Base-by-base conservation (phyloP, 768 basidiomycete genomes). In the Boletus pseudopeckii region DNA sequence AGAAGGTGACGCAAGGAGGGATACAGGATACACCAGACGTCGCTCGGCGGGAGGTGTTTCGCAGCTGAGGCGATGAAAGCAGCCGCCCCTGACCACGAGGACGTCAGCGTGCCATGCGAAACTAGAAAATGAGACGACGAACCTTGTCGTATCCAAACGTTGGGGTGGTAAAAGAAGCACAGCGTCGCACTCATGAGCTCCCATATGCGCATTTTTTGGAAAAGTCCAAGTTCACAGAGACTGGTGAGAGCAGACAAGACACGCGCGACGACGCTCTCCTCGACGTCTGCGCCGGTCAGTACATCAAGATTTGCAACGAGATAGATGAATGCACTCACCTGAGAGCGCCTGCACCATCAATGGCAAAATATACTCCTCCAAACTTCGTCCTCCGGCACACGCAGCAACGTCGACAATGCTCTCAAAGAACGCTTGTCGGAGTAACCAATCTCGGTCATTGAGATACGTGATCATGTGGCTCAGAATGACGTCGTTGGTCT, bases 281-380 rank as follows among this genome's bases (percentile, higher is more conserved):
- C 97, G 7, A 92, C 88, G 66, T 99, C 97, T 96, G 65, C 10
- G 38, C 10, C 8, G 7, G n/a, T 69, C 20, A 63, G 44, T 10
- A 54, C 20, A 26, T 17, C 30, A 38, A 18, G 14, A 46, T 43
- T 24, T 24, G 9, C 13, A 48, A 26, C 14, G 33, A 38, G 11
- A 32, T 11, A 6, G 8, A 26, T 17, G 41, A 30, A 7, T 14
- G 28, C 9, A 62, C 81, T 36, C 53, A 94, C 96, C 96, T 48
- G 92, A 93, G 26, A 99, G 72, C 0, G 95, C 93, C 62, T 98
- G 95, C 5, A 93, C 83, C 92, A 98, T 94, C 54, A 99, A 70
- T 0, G 97, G 97, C n/a, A 97, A 67, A 48, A 98, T 96, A 62
- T 98, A 98, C 62, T 98, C 94, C 65, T 98, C 97, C 61, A 98